Evolutionary conservation across 352 stramenopile species (phyloP).

Genomic region (Plasmopara viticola): DNA sequence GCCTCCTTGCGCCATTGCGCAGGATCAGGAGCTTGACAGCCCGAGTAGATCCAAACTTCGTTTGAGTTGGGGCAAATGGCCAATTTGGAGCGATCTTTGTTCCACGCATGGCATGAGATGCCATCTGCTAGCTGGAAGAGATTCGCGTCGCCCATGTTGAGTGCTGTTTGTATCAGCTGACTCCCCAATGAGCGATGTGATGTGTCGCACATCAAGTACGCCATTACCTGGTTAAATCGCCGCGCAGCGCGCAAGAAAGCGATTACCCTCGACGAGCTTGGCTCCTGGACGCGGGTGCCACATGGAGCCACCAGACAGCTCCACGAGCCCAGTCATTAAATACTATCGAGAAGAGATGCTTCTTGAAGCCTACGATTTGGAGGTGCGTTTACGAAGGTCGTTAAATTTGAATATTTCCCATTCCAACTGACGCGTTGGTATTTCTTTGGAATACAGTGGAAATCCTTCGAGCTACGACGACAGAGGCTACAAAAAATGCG

Average conservation of each 20-base stretch:
- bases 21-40: slow-evolving; percentile 67
- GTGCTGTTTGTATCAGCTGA: slow-evolving; percentile 25
- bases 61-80: slow-evolving; percentile 90
- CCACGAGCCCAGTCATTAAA: slow-evolving; percentile 5
- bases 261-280: slow-evolving; percentile 1
- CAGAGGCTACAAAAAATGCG: slow-evolving; percentile 55
- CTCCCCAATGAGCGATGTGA: slow-evolving; percentile 6
- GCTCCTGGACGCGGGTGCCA: slow-evolving; percentile 1
- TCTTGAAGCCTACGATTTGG: slow-evolving; percentile 52
- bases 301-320: slow-evolving; percentile 25
- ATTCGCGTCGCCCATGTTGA: slow-evolving; percentile 36
- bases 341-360: slow-evolving; percentile 44
- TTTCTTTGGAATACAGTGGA: slow-evolving; percentile 32
- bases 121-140: slow-evolving; percentile 75
- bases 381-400: slow-evolving; percentile 29
- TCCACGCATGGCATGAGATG: slow-evolving; percentile 91
- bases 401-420: no score
- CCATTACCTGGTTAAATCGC: slow-evolving; percentile 12
- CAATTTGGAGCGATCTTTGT: slow-evolving; percentile 84
- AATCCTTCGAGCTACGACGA: slow-evolving; percentile 46
- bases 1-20: slow-evolving; percentile 81
- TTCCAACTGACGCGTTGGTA: neutral
- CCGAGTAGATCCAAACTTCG: slow-evolving; percentile 90
- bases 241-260: neutral
- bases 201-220: slow-evolving; percentile 11